Percentiles rank a stretch among this genome's conserved stretches.
These are phyloP conservation scores for Veloporphyrellus conicus DNA, from an alignment of 1,284 basidiomycete genomes.

Conservation along the genomic window DNA sequence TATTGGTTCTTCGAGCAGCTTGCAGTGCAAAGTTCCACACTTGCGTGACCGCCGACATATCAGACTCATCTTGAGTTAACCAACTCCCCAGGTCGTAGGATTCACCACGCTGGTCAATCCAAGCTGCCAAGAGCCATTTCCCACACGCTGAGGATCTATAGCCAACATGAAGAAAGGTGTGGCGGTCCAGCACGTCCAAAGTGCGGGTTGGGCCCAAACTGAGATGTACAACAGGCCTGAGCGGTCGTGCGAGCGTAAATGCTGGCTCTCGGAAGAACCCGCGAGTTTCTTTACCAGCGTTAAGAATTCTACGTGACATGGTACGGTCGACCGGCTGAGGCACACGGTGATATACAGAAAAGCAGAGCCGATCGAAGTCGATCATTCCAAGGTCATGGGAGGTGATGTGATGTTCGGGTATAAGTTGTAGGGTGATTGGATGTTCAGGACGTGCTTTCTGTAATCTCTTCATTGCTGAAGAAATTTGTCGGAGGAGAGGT, in stretches of 20 bases:
- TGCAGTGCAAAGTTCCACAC: conserved; percentile 66
- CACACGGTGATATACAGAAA: conserved; percentile 68
- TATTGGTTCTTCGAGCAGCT: conserved; percentile 57
- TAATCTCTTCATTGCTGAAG: conserved; percentile 55
- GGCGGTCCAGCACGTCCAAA: conserved; percentile 65
- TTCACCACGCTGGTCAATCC: conserved; percentile 74
- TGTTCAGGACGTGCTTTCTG: conserved; percentile 43
- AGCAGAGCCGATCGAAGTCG: conserved; percentile 42
- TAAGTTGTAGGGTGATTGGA: conserved; percentile 59
- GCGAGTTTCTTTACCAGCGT: conserved; percentile 39
- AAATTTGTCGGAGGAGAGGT: conserved; percentile 58
- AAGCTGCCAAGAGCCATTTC: conserved; percentile 73
- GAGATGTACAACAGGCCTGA: conserved; percentile 44
- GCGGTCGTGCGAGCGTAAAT: conserved; percentile 55
- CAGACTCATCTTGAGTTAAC: conserved; percentile 47
- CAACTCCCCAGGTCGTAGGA: conserved; percentile 62
- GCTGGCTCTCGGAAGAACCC: conserved; percentile 60
- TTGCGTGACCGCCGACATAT: conserved; percentile 45
- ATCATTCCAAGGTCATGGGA: conserved; percentile 23
- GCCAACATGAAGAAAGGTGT: conserved; percentile 70
- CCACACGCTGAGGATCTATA: conserved; percentile 61
- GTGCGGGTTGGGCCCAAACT: conserved; percentile 44
- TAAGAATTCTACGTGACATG: conserved; percentile 51
- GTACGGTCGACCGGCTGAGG: conserved; percentile 54
- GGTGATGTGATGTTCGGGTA: conserved; percentile 59